Percentiles rank a stretch among this genome's conserved stretches.
Evolutionary conservation across 2,329 filamentous ascomycete species (phyloP).

Genomic region (Aspergillus carbonarius): DNA sequence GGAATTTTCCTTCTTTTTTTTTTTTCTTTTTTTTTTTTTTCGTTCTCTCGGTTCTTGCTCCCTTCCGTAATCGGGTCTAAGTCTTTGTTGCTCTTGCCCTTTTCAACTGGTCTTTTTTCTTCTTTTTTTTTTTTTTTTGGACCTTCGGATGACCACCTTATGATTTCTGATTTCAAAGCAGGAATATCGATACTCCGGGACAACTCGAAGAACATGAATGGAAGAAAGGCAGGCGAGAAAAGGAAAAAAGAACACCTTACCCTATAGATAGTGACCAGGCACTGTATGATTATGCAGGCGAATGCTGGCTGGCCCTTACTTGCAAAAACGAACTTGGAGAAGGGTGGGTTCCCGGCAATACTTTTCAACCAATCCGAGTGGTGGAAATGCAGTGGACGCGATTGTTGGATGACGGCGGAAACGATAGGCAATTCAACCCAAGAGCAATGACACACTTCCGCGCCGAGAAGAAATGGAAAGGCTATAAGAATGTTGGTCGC

Average conservation of each 20-base stretch:
- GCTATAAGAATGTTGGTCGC: constrained; percentile 6
- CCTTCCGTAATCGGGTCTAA: not conserved
- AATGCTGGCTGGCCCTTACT: constrained; percentile 19
- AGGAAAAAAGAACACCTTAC: constrained; percentile 11
- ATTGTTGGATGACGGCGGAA: constrained; percentile 16
- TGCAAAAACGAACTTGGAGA: constrained; percentile 21
- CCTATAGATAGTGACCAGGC: not conserved
- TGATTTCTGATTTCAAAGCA: constrained; percentile 4
- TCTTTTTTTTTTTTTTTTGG: constrained; percentile 1
- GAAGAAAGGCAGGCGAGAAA: constrained; percentile 4
- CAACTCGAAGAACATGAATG: constrained; percentile 3
- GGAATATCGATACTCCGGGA: not conserved
- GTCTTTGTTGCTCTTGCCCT: not conserved
- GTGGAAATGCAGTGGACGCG: constrained; percentile 12
- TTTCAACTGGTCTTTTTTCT: not conserved
- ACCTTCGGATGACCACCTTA: not conserved
- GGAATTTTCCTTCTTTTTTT: not conserved
- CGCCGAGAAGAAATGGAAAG: constrained; percentile 1
- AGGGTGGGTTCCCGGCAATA: constrained; percentile 21
- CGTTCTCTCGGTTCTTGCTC: not conserved
- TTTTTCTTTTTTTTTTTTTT: not conserved
- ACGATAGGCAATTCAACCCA: constrained; percentile 13
- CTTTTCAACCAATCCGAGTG: constrained; percentile 23
- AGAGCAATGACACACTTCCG: not conserved
- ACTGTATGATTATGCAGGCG: constrained; percentile 13